Percentiles rank a stretch among this genome's conserved stretches.
phyloP scores from a whole-genome alignment of 2,329 filamentous ascomycete species.

The Coniochaeta pulveracea region DNA sequence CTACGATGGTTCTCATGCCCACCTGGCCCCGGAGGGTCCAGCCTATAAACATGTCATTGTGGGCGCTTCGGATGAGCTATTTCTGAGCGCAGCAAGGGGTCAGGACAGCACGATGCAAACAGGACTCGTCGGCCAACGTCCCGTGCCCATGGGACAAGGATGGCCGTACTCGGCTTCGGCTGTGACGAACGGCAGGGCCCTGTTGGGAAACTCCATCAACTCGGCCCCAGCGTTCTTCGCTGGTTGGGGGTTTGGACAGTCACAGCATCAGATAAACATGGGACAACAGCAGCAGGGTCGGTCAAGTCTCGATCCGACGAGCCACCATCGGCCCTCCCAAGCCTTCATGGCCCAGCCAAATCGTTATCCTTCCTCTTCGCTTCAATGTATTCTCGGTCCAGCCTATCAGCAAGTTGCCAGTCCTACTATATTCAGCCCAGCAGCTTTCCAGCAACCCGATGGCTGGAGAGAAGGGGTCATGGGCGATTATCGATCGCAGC shows the following conservation, averaged over 20 bases:
- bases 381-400: conserved; percentile 17
- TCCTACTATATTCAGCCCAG: conserved; percentile 27
- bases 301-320: too few species aligned
- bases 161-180: conserved; percentile 13
- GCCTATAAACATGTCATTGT: conserved; percentile 76
- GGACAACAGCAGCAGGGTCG: conserved; percentile 8
- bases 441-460: conserved; percentile 22
- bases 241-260: conserved; percentile 11
- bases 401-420: conserved; percentile 24
- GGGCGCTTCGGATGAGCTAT: conserved; percentile 35
- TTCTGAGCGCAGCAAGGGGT: conserved; percentile 17
- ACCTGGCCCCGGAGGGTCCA: conserved; percentile 62
- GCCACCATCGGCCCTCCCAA: conserved; percentile 8
- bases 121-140: conserved; percentile 7
- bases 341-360: conserved; percentile 10
- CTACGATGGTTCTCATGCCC: conserved; percentile 74
- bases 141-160: conserved; percentile 4
- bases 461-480: conserved; percentile 24
- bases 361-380: conserved; percentile 10
- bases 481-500: conserved; percentile 19
- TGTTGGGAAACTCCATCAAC: conserved; percentile 6
- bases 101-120: conserved; percentile 6
- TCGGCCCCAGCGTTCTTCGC: conserved; percentile 5
- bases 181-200: conserved; percentile 6
- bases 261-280: conserved; percentile 5